Percentiles rank a stretch among this genome's conserved stretches.
Evolutionary conservation across 345 rosid genomes (phyloP).

Genomic region (Erucastrum elatum): DNA sequence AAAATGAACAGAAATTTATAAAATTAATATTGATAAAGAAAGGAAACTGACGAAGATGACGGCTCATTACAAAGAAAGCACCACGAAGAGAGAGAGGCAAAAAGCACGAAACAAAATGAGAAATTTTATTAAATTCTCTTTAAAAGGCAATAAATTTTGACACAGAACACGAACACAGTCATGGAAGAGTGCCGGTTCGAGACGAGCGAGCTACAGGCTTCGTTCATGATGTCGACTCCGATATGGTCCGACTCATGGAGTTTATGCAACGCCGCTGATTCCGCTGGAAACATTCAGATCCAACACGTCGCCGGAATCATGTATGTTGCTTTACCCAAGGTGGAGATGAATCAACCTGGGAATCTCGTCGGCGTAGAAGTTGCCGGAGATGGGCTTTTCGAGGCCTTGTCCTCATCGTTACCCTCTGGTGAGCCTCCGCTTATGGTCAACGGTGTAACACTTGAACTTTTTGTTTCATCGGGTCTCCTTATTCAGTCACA

Average conservation of each 20-base stretch:
- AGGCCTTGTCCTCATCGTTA: constrained; percentile 33
- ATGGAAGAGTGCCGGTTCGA: constrained; percentile 56
- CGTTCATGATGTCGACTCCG: constrained; percentile 56
- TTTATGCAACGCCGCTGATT: constrained; percentile 37
- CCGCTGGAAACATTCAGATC: constrained; percentile 30
- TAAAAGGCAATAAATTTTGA: not conserved
- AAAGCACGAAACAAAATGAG: not conserved
- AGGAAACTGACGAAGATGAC: not conserved
- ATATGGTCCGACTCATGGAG: constrained; percentile 60
- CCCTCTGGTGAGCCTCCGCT: constrained; percentile 47
- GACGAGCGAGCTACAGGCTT: constrained; percentile 75
- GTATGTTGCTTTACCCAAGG: constrained; percentile 56
- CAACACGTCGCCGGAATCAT: constrained; percentile 43
- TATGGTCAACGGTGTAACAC: constrained; percentile 51
- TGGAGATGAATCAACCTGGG: constrained; percentile 9
- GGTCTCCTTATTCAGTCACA: constrained; percentile 35
- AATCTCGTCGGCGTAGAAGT: constrained; percentile 16
- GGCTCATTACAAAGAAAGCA: not conserved
- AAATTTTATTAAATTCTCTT: not conserved
- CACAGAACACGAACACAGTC: not conserved
- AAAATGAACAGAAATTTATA: not conserved
- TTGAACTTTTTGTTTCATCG: constrained; percentile 43
- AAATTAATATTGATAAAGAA: not conserved
- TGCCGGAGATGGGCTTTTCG: constrained; percentile 37
- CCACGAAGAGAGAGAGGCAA: not conserved